Conservation (phyloP, 73 alveolate genomes). For the Blepharisma stoltei region DNA sequence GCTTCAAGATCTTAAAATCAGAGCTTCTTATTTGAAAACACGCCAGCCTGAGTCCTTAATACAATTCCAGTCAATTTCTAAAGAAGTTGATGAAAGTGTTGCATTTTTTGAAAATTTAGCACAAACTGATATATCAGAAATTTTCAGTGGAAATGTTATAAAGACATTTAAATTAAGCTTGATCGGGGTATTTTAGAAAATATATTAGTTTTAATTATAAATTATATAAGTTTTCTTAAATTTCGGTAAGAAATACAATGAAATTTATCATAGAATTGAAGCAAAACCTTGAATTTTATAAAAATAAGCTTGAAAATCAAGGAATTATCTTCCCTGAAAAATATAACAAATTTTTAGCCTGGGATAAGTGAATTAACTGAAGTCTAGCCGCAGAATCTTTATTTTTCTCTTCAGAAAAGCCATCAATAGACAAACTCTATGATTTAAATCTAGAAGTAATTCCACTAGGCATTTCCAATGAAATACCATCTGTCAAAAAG, state of each 20-base stretch:
- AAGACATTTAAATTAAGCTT: too few relatives aligned
- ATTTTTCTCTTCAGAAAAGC: background rate
- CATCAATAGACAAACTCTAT: constrained; percentile 1
- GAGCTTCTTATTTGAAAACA: constrained; percentile 15
- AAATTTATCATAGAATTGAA: too few relatives aligned
- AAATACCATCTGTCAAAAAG: background rate
- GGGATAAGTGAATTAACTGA: constrained; percentile 28
- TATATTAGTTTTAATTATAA: too few relatives aligned
- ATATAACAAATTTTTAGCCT: background rate
- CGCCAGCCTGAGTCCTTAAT: background rate
- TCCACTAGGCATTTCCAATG: background rate
- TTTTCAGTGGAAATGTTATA: background rate
- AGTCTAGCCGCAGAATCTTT: background rate
- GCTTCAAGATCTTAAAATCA: background rate
- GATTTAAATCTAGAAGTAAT: constrained; percentile 9
- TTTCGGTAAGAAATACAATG: too few relatives aligned
- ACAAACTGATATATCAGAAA: background rate
- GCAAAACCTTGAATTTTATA: background rate
- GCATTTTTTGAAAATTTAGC: background rate
- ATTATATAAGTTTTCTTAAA: too few relatives aligned
- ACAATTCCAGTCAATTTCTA: background rate
- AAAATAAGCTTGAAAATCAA: background rate
- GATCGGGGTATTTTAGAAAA: too few relatives aligned
- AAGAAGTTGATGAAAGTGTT: background rate
- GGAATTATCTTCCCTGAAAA: constrained; percentile 26